Conservation (phyloP, 805 yeast genomes). For the Sugiyamaella boreocaroliniensis region DNA sequence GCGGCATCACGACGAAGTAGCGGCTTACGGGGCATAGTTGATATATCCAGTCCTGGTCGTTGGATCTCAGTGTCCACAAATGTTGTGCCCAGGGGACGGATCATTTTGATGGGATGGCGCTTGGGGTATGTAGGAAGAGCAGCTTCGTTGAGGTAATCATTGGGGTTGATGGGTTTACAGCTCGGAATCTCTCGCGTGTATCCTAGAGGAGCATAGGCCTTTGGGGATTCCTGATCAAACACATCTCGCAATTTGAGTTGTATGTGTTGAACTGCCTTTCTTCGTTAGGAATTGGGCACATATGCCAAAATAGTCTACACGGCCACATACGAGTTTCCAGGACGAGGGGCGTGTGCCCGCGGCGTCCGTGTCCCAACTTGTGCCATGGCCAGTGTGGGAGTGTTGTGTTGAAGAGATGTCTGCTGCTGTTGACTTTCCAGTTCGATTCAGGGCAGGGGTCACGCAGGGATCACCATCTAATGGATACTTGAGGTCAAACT, state of each 20-base stretch:
- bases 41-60: conserved; percentile 10
- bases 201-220: conserved; percentile 26
- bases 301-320: neutral
- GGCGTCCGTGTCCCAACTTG: too few species aligned
- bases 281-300: neutral
- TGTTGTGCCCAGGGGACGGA: conserved; percentile 24
- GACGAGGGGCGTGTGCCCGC: too few species aligned
- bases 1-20: conserved; percentile 5
- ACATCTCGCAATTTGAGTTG: conserved; percentile 13
- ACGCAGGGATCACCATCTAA: too few species aligned
- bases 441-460: too few species aligned
- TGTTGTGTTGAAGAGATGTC: too few species aligned
- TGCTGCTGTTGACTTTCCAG: too few species aligned
- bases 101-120: conserved; percentile 22
- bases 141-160: conserved; percentile 25
- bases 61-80: conserved; percentile 27
- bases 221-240: conserved; percentile 20
- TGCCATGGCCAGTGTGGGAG: too few species aligned
- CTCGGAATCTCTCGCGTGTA: conserved; percentile 17
- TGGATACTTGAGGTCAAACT: too few species aligned
- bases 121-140: conserved; percentile 21
- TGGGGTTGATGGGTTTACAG: conserved; percentile 16
- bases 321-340: neutral
- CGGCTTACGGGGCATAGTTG: conserved; percentile 8
- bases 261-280: neutral